phyloP scores from a whole-genome alignment of 2,329 filamentous ascomycete species.

The Aspergillus sergii region DNA sequence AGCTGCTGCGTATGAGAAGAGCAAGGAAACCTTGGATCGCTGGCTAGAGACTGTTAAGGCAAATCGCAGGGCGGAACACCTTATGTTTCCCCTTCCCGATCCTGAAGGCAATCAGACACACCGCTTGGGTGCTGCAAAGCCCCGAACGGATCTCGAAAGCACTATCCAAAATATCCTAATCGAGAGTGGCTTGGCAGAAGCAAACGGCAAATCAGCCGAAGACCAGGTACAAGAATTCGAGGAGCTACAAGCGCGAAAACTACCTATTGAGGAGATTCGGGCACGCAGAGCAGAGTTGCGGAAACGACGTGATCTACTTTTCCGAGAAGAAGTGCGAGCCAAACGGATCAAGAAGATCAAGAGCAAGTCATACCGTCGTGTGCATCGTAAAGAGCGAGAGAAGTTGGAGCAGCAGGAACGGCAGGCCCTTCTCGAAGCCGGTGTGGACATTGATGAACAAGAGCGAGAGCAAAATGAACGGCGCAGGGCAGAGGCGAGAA shows the following conservation, averaged over 20 bases:
- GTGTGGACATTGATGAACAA: slow-evolving; percentile 63
- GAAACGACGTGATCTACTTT: slow-evolving; percentile 79
- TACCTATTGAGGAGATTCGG: slow-evolving; percentile 72
- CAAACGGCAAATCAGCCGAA: slow-evolving; percentile 63
- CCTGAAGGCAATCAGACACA: slow-evolving; percentile 64
- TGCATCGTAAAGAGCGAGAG: slow-evolving; percentile 80
- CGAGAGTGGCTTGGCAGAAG: slow-evolving; percentile 72
- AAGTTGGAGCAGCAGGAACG: slow-evolving; percentile 60
- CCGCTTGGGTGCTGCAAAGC: slow-evolving; percentile 58
- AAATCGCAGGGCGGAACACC: slow-evolving; percentile 86
- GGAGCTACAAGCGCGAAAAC: slow-evolving; percentile 69
- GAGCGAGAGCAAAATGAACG: slow-evolving; percentile 70
- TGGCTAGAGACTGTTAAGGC: slow-evolving; percentile 96
- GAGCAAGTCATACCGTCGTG: slow-evolving; percentile 89
- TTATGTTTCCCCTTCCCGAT: slow-evolving; percentile 82
- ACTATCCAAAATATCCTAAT: slow-evolving; percentile 87
- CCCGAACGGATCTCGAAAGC: slow-evolving; percentile 79
- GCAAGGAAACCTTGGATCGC: slow-evolving; percentile 83
- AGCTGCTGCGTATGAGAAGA: slow-evolving; percentile 81
- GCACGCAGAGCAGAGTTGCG: slow-evolving; percentile 74
- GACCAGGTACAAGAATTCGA: slow-evolving; percentile 70
- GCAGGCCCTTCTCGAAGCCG: slow-evolving; percentile 60
- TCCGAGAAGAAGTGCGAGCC: slow-evolving; percentile 82
- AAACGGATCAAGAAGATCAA: slow-evolving; percentile 99
- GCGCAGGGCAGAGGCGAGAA: slow-evolving; percentile 77